Base-by-base conservation (phyloP, 2,329 filamentous ascomycete species). In the Colletotrichum chrysophilum region DNA sequence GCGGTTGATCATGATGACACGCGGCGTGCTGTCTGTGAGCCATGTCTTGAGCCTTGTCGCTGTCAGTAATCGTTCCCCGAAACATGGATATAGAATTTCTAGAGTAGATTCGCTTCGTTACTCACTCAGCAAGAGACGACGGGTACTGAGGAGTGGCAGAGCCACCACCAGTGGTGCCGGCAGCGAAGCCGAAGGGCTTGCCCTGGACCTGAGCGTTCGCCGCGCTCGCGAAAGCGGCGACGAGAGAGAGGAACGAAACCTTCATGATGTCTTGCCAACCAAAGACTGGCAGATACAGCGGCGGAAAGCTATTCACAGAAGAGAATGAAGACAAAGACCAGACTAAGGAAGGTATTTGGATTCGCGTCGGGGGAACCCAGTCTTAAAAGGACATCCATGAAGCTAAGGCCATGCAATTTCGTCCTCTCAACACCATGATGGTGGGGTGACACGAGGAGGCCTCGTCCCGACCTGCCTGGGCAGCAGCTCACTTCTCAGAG, bases 121-220 rank as follows among this genome's bases (percentile, higher is more conserved):
- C 72, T 62, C 18, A 75, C 72, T 75, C 68, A 30, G 68, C 68
- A 52, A 75, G 52, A 43, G 68, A 71, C 21, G 72, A 67, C 21
- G 88, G 89, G 67, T 86, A 85, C 3, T 78, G 77, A 7, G 88
- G 84, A 14, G 85, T 81, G 18, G 88, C 88, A 70, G 80, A 83
- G 48, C 89, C 89, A 78, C 89, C 89, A 61, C 89, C 89, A 38
- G 89, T 91, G 5, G 88, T 87, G 55, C 88, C 81, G 5, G 78
- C 76, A n/a, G 82, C 82, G 36, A 83, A 83, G 30, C 82, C 82
- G 38, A 82, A 82, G 5, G 82, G 77, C 14, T 76, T 79, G 48
- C 82, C 81, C 18, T 78, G 73, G 21, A 82, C 79, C 66, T 82
- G 79, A 21, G 81, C 82, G 21, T 79, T 77, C 56, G 77, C 79